A percentile compares a stretch with the other conserved stretches of the same genome.
Evolutionary conservation across 352 stramenopile genomes (phyloP).

Genomic region (Globisporangium solare): DNA sequence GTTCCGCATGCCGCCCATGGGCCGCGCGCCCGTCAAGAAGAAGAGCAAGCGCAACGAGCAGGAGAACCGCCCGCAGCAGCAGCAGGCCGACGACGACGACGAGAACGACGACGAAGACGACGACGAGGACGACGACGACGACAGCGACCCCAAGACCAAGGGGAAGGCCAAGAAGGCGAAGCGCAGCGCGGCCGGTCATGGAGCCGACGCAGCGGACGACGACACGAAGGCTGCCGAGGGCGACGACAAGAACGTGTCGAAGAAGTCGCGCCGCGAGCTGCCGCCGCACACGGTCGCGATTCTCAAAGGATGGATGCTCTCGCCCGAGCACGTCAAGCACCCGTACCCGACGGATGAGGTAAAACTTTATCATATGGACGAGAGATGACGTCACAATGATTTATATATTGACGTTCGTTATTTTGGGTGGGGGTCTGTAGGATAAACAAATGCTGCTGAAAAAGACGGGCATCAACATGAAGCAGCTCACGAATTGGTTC

Average conservation of each 20-base stretch:
- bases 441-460: slow-evolving; percentile 89
- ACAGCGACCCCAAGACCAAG: slow-evolving; percentile 2
- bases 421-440: slow-evolving; percentile 13
- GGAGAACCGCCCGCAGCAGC: slow-evolving; percentile 14
- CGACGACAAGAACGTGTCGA: slow-evolving; percentile 43
- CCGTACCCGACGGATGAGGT: slow-evolving; percentile 87
- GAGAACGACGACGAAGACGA: slow-evolving; percentile 9
- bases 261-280: slow-evolving; percentile 78
- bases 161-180: slow-evolving; percentile 5
- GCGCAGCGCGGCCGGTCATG: slow-evolving; percentile 4
- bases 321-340: slow-evolving; percentile 85
- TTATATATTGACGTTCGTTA: not conserved
- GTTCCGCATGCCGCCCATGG: slow-evolving; percentile 7
- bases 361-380: not conserved
- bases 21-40: slow-evolving; percentile 5
- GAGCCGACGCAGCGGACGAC: slow-evolving; percentile 22
- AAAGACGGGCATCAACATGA: slow-evolving; percentile 89
- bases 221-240: slow-evolving; percentile 19
- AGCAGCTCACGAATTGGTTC: slow-evolving; percentile 90
- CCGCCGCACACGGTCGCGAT: slow-evolving; percentile 82
- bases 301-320: slow-evolving; percentile 88
- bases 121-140: not conserved
- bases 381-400: not conserved
- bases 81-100: slow-evolving; percentile 9
- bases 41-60: slow-evolving; percentile 13